Evolutionary conservation across 805 yeast species (phyloP), one percentile per base, ranked within the genome.

Genomic region (Candida sonorensis): DNA sequence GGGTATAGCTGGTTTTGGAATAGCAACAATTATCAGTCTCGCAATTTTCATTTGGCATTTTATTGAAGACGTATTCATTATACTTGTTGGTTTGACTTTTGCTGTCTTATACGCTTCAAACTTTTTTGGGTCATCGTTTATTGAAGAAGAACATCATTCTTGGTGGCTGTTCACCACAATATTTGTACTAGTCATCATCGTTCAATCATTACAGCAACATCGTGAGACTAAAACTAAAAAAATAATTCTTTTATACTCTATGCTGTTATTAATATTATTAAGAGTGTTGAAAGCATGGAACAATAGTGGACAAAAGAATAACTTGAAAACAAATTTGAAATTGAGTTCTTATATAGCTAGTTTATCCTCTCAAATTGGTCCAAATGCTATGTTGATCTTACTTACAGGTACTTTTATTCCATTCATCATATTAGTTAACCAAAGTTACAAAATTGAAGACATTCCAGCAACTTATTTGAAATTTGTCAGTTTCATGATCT

Each of bases 121-220:
- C 0, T 67, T 80, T 42, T 85, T 88, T 59, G 95, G 88, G 9
- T 85, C 94, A 38, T 88, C 95, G 17, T 65, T 88, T 36, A 81
- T 92, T 12, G 98, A 92, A 50, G 98, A 92, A 54, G 98, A 92
- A 51, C 94, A 92, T 51, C 96, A 88, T 51, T 55, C 88, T 12
- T 92, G 98, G 98, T 92, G 94, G 84, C 82, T 85, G 77, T 60
- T 71, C 15, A 52, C 71, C 0, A 62, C 72, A 0, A 66, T 69
- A 0, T 47, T 55, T 24, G 14, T 47, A 4, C 31, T 46, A 0
- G 27, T 40, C 8, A 23, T 48, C 22, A 32, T 45, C 3, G 35
- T 39, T 12, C 26, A 23, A 23, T 23, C 26, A n/a, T 23, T 23
- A 13, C 26, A 23, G 14, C 29, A 42, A 34, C 36, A 51, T 4